Conservation (phyloP, 768 basidiomycete species). For the Termitomyces titanicus region DNA sequence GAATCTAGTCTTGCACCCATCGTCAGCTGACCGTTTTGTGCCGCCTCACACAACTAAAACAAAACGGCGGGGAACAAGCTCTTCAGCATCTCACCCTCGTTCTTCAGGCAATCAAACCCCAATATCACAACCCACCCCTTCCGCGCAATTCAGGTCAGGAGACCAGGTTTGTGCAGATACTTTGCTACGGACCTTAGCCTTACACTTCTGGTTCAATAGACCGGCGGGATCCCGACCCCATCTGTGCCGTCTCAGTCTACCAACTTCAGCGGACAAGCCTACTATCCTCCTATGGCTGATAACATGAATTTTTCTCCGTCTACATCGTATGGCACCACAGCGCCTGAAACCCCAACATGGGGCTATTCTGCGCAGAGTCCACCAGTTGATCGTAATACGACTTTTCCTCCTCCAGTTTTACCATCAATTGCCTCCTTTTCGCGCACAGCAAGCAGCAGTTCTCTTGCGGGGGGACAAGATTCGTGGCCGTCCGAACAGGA, state of each 20-base stretch:
- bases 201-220: constrained; percentile 13
- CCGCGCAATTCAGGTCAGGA: constrained; percentile 39
- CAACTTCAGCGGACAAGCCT: constrained; percentile 38
- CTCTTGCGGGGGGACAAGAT: constrained; percentile 13
- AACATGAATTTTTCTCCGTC: constrained; percentile 37
- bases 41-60: constrained; percentile 42
- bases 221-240: constrained; percentile 26
- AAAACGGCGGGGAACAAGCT: constrained; percentile 38
- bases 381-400: constrained; percentile 41
- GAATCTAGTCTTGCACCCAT: constrained; percentile 88
- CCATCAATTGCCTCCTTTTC: constrained; percentile 52
- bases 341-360: constrained; percentile 52
- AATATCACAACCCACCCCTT: constrained; percentile 43
- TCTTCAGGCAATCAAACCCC: constrained; percentile 44
- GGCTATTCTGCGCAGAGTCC: constrained; percentile 43
- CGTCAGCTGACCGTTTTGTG: constrained; percentile 72
- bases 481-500: constrained; percentile 28
- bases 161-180: constrained; percentile 38
- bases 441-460: constrained; percentile 29
- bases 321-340: constrained; percentile 36
- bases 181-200: constrained; percentile 4
- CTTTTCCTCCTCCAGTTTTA: constrained; percentile 45
- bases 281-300: constrained; percentile 41
- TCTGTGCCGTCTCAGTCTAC: constrained; percentile 39
- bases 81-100: constrained; percentile 30